Percentiles rank a stretch among this genome's conserved stretches.
These are phyloP conservation scores for Mycena crocata DNA, from an alignment of 768 basidiomycete species.

Conservation along the genomic window DNA sequence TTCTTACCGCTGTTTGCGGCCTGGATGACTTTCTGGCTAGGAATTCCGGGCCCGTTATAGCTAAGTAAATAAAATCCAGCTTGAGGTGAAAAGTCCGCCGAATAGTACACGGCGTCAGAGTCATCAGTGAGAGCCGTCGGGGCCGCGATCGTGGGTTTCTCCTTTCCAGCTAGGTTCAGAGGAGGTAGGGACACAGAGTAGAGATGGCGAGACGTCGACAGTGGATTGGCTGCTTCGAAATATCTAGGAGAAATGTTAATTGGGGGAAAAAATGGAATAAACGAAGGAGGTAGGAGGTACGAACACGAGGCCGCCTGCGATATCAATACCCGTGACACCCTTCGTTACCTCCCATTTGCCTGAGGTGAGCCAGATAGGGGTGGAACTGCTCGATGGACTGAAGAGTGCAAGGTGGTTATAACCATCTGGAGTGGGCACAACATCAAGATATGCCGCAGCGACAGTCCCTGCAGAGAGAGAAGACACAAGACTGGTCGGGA, in stretches of 20 bases:
- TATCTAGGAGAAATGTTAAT: conserved; percentile 66
- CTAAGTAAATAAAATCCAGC: conserved; percentile 86
- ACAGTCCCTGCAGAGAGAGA: conserved; percentile 34
- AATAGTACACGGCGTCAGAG: conserved; percentile 66
- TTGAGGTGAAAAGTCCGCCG: conserved; percentile 82
- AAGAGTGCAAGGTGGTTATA: conserved; percentile 95
- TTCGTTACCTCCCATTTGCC: conserved; percentile 93
- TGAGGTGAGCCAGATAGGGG: conserved; percentile 85
- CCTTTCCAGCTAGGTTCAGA: conserved; percentile 46
- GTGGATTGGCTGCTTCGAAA: conserved; percentile 87
- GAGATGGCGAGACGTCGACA: conserved; percentile 85
- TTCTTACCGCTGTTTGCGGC: conserved; percentile 55
- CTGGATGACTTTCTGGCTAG: conserved; percentile 86
- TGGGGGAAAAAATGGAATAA: conserved; percentile 12
- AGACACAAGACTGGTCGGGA: conserved; percentile 49
- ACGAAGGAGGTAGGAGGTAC: conserved; percentile 44
- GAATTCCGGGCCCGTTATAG: conserved; percentile 85
- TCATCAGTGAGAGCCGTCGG: conserved; percentile 51
- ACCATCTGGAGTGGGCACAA: conserved; percentile 84
- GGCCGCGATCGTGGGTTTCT: conserved; percentile 62
- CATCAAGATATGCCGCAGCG: conserved; percentile 85
- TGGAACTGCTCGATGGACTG: conserved; percentile 74
- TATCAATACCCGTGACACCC: conserved; percentile 79
- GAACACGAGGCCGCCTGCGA: conserved; percentile 76
- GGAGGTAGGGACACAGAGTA: conserved; percentile 83